Evolutionary conservation across 2,329 filamentous ascomycete genomes (phyloP).

Genomic region (Xylaria arbuscula): DNA sequence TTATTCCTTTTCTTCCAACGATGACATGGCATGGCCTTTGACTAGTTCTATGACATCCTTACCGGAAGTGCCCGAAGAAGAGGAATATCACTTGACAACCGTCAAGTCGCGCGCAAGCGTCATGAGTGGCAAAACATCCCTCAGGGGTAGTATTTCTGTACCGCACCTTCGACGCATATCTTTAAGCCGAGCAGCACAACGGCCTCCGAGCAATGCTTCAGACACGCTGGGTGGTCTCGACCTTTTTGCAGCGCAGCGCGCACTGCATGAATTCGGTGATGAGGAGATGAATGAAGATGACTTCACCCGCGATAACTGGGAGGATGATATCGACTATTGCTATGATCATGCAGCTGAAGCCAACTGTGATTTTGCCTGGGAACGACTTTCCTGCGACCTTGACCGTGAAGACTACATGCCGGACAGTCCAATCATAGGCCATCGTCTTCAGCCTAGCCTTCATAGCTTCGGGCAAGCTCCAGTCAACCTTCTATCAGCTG

Average conservation of each 20-base stretch:
- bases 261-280: constrained; percentile 45
- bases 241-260: constrained; percentile 52
- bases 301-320: constrained; percentile 66
- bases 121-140: constrained; percentile 61
- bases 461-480: constrained; percentile 31
- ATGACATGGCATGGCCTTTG: constrained; percentile 60
- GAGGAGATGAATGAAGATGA: constrained; percentile 43
- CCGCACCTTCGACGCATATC: constrained; percentile 63
- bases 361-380: constrained; percentile 74
- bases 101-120: constrained; percentile 58
- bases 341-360: constrained; percentile 76
- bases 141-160: constrained; percentile 66
- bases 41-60: constrained; percentile 56
- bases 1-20: constrained; percentile 57
- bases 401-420: constrained; percentile 49
- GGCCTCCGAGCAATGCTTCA: constrained; percentile 61
- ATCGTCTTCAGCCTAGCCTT: constrained; percentile 27
- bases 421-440: constrained; percentile 16
- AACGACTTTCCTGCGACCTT: constrained; percentile 65
- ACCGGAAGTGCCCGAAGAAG: constrained; percentile 72
- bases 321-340: constrained; percentile 76
- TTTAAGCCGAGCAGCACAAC: constrained; percentile 48
- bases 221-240: constrained; percentile 63
- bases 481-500: constrained; percentile 49
- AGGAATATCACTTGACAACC: constrained; percentile 59